Conservation (phyloP, 768 basidiomycete genomes). For the Pulveroboletus sp. region DNA sequence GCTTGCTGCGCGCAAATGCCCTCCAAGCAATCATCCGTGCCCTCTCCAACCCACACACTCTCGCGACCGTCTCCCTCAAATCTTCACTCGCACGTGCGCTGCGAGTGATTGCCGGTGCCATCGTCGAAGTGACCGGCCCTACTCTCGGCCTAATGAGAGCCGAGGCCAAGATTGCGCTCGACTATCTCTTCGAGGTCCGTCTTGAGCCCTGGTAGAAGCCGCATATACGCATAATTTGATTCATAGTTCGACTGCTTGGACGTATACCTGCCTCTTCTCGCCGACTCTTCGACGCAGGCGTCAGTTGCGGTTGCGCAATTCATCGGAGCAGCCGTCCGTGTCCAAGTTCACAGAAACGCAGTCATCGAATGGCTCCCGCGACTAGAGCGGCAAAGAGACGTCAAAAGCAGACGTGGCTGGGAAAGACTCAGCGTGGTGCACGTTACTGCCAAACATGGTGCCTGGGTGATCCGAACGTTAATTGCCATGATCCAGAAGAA, state of each 20-base stretch:
- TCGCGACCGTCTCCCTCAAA: conserved; percentile 40
- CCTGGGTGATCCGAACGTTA: conserved; percentile 58
- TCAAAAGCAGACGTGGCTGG: conserved; percentile 66
- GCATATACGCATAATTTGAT: neutral
- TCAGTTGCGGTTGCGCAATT: conserved; percentile 56
- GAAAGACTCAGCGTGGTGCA: conserved; percentile 51
- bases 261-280: conserved; percentile 60
- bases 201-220: neutral
- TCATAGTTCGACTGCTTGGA: conserved; percentile 58
- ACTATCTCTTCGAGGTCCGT: conserved; percentile 57
- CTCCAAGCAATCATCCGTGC: conserved; percentile 60
- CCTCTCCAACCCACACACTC: conserved; percentile 39
- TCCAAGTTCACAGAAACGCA: conserved; percentile 42
- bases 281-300: conserved; percentile 38
- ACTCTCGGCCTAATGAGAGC: conserved; percentile 58
- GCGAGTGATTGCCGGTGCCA: conserved; percentile 51
- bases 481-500: conserved; percentile 44
- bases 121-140: conserved; percentile 68
- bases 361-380: conserved; percentile 64
- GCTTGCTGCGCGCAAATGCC: conserved; percentile 54
- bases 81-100: conserved; percentile 63
- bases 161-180: conserved; percentile 55
- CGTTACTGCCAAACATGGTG: conserved; percentile 43
- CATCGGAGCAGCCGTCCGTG: conserved; percentile 49
- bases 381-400: conserved; percentile 49